Evolutionary conservation across 1,284 basidiomycete genomes (phyloP), one percentile per base, ranked within the genome.

Genomic region (Anthracocystis setariae): DNA sequence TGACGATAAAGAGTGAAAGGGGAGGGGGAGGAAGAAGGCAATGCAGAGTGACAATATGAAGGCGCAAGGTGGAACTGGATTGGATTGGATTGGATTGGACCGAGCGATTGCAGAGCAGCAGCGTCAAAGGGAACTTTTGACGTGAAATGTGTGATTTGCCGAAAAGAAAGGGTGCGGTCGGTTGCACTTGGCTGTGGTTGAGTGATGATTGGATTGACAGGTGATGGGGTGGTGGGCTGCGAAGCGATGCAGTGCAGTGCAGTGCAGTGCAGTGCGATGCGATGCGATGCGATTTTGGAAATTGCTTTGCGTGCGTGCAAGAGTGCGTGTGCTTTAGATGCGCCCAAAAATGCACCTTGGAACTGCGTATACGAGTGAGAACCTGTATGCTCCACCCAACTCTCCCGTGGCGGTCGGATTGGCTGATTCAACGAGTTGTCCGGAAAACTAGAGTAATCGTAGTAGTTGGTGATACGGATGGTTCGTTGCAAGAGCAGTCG

Each of bases 21-120:
- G 39, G 24, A 25, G 24, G 23, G 37, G 20, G 33, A 32, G n/a
- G 33, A 37, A 32, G 12, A 24, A 44, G 37, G 35, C 23, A 38
- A 58, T 65, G 55, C 62, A 55, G 29, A 18, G 63, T 59, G 63
- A 66, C 51, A 50, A 44, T 58, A 40, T 37, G 35, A 49, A 49
- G 27, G 20, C 42, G 46, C 46, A 59, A 49, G 44, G 32, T 43
- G 53, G 46, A 44, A 43, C 35, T 21, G 55, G 50, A 56, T 48
- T 57, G 27, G 42, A 37, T 42, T 35, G 37, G 33, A 29, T 29
- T 29, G 29, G 29, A 37, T 37, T 37, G 35, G 35, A 15, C 35
- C 35, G 35, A 37, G 12, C 8, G n/a, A 15, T 29, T 29, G n/a
- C n/a, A n/a, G n/a, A n/a, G n/a, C n/a, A n/a, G n/a, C 29, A 29